Evolutionary conservation across 2,329 filamentous ascomycete genomes (phyloP).

Genomic region (Hirsutella thompsonii): DNA sequence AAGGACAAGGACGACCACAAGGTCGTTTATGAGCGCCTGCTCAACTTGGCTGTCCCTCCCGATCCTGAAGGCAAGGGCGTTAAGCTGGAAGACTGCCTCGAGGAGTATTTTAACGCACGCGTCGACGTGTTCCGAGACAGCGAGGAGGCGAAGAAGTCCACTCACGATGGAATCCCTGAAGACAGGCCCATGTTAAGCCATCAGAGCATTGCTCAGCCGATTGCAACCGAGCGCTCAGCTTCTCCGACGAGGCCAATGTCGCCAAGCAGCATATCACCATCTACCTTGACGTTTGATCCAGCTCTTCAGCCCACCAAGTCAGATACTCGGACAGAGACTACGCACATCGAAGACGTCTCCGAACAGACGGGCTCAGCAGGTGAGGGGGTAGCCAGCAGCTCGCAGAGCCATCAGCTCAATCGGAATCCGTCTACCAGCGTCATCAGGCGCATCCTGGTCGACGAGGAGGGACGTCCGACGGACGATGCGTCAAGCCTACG

Average conservation of each 20-base stretch:
- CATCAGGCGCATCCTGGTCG: constrained; percentile 45
- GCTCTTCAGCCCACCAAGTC: background rate
- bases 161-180: constrained; percentile 14
- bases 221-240: constrained; percentile 19
- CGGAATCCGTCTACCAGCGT: constrained; percentile 44
- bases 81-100: constrained; percentile 80
- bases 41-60: constrained; percentile 82
- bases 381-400: constrained; percentile 1
- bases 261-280: constrained; percentile 15
- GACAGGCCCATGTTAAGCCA: constrained; percentile 13
- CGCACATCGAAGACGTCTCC: background rate
- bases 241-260: constrained; percentile 20
- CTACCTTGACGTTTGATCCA: constrained; percentile 3
- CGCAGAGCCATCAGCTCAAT: constrained; percentile 8
- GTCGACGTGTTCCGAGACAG: constrained; percentile 77
- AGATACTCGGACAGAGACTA: background rate
- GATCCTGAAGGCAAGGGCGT: constrained; percentile 58
- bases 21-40: constrained; percentile 77
- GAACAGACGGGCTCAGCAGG: background rate
- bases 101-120: constrained; percentile 87
- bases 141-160: constrained; percentile 36
- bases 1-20: constrained; percentile 84
- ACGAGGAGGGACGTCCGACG: constrained; percentile 32
- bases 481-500: constrained; percentile 27
- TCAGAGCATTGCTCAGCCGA: constrained; percentile 19